Percentiles rank a stretch among this genome's conserved stretches.
These are phyloP conservation scores for Alternaria postmessia DNA, from an alignment of 2,329 filamentous ascomycete species.

Conservation along the genomic window DNA sequence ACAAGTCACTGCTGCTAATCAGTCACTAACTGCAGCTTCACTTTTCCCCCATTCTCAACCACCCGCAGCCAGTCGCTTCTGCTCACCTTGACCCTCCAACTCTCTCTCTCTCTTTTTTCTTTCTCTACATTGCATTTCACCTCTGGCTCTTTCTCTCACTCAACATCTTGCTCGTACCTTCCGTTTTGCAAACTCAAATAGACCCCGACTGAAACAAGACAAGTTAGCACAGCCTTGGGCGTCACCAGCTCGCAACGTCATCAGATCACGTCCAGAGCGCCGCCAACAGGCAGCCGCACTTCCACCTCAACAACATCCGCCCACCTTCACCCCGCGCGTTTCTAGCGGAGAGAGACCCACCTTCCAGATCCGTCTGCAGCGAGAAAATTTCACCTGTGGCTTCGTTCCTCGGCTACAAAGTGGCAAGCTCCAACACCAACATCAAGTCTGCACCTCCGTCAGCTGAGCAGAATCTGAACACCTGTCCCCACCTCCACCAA, in stretches of 20 bases:
- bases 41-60: neutral
- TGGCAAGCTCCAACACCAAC: slow-evolving; percentile 12
- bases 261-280: slow-evolving; percentile 33
- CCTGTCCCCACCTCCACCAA: slow-evolving; percentile 1
- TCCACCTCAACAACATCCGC: slow-evolving; percentile 1
- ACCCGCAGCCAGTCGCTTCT: neutral
- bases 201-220: slow-evolving; percentile 20
- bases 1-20: too few species aligned
- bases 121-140: neutral
- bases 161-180: neutral
- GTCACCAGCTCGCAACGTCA: slow-evolving; percentile 36
- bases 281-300: slow-evolving; percentile 39
- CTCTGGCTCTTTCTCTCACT: neutral
- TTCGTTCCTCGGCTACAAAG: slow-evolving; percentile 14
- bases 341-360: slow-evolving; percentile 18
- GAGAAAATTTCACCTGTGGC: slow-evolving; percentile 24
- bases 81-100: too few species aligned
- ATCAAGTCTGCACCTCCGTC: neutral
- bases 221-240: slow-evolving; percentile 28
- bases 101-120: slow-evolving; percentile 12
- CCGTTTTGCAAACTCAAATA: neutral
- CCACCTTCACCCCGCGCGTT: slow-evolving; percentile 4
- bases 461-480: slow-evolving; percentile 8
- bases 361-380: slow-evolving; percentile 27
- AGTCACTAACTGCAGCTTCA: neutral